These are phyloP conservation scores for Beauveria bassiana DNA, from an alignment of 2,329 filamentous ascomycete genomes.

Conservation along the genomic window DNA sequence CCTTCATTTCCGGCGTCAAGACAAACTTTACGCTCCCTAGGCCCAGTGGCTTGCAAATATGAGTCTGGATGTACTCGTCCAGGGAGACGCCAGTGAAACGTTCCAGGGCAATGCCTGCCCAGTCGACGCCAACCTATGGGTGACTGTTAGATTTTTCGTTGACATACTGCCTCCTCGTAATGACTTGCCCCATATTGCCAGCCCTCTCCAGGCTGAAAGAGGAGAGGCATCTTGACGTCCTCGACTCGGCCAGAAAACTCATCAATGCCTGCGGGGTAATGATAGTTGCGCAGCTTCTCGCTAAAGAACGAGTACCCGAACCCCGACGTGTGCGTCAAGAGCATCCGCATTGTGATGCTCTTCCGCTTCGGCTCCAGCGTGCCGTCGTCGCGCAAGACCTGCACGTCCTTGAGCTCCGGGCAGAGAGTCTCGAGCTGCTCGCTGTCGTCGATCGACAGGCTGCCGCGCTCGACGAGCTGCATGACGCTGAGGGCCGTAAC, in stretches of 20 bases:
- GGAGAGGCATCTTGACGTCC: slow-evolving; percentile 45
- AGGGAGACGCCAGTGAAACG: slow-evolving; percentile 34
- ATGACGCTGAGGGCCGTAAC: slow-evolving; percentile 44
- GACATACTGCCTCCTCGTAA: not conserved
- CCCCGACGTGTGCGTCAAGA: slow-evolving; percentile 47
- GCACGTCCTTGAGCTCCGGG: slow-evolving; percentile 40
- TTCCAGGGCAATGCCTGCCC: slow-evolving; percentile 44
- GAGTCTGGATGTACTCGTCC: slow-evolving; percentile 40
- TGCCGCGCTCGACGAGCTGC: slow-evolving; percentile 48
- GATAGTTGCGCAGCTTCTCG: slow-evolving; percentile 38
- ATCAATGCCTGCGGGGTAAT: slow-evolving; percentile 42
- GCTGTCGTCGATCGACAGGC: slow-evolving; percentile 39
- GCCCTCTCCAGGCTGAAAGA: slow-evolving; percentile 54
- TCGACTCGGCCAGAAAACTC: slow-evolving; percentile 48
- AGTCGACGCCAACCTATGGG: slow-evolving; percentile 41
- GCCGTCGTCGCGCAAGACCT: slow-evolving; percentile 35
- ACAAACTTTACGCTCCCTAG: slow-evolving; percentile 48
- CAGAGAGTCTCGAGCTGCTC: slow-evolving; percentile 37
- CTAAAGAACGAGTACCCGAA: slow-evolving; percentile 52
- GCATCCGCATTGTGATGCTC: slow-evolving; percentile 48
- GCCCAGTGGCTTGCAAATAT: slow-evolving; percentile 40
- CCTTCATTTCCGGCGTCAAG: slow-evolving; percentile 44
- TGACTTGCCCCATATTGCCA: slow-evolving; percentile 52
- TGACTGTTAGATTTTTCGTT: not conserved
- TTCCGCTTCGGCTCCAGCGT: slow-evolving; percentile 35